Base-by-base conservation (phyloP, 805 yeast genomes). In the Saturnispora hagleri region DNA sequence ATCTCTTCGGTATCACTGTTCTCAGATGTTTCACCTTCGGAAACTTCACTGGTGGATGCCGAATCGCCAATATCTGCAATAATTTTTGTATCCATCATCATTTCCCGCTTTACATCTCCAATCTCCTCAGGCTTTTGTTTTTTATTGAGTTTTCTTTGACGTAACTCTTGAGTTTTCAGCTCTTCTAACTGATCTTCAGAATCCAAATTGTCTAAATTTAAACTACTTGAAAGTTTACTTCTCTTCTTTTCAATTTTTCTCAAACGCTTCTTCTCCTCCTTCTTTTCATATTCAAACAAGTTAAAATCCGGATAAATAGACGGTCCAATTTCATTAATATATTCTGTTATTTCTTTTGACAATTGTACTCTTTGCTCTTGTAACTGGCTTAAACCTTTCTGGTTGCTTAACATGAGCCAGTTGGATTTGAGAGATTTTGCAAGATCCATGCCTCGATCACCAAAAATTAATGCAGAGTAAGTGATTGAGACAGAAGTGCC, bases 361-460 rank as follows among this genome's bases (percentile, higher is more conserved):
- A 91, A 73, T 55, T 75, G 76, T 41, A 71, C 70, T 56, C 98
- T 75, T 48, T 79, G 73, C 27, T 71, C 68, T 59, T 86, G 82
- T 58, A 93, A 71, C 53, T 81, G 77, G 43, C 66, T 64, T 47
- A 84, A 70, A 1, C 82, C 77, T 18, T 76, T 69, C 41, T 85
- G 84, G 24, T 80, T 73, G 10, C 76, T 77, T 18, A 86, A 65
- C 3, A 86, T 79, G 27, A 84, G 65, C 68, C 84, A 85, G 43
- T 91, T 69, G 1, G 98, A 97, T 57, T 89, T 77, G 51, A 91
- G 70, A 3, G 95, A 83, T 63, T 89, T 89, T 65, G 85, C 77
- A 46, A 86, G 75, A 64, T 91, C 98, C 81, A 88, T 76, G 35
- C 99, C 99, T 54, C 82, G 85, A 63, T 93, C 99, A 50, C 99